These are phyloP conservation scores for Beauveria brongniartii DNA, from an alignment of 2,329 filamentous ascomycete species.

Conservation along the genomic window DNA sequence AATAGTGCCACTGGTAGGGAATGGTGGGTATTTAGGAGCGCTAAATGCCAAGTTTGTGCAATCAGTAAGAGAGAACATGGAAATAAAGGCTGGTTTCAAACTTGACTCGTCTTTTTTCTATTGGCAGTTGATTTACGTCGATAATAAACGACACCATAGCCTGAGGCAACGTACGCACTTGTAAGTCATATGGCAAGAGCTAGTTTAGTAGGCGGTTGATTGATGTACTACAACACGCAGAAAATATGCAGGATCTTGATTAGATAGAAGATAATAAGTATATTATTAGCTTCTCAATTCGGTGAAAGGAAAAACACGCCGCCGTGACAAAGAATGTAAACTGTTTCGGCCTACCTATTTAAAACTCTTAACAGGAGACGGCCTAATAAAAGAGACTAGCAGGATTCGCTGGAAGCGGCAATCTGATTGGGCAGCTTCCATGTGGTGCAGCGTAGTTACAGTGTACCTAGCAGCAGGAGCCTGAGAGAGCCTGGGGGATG, in stretches of 20 bases:
- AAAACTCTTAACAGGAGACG: constrained; percentile 3
- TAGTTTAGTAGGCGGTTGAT: not conserved
- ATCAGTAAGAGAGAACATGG: no score
- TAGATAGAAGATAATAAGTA: not conserved
- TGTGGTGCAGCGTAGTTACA: not conserved
- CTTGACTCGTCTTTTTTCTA: not conserved
- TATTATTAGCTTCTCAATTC: no score
- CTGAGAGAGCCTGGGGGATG: not conserved
- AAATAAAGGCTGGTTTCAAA: no score
- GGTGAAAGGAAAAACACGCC: not conserved
- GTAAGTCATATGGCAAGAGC: not conserved
- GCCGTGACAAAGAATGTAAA: not conserved
- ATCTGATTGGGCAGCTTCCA: not conserved
- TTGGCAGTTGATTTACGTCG: not conserved
- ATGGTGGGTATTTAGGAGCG: not conserved
- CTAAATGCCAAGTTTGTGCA: no score
- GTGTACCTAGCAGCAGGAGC: not conserved
- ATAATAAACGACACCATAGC: not conserved
- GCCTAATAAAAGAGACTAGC: not conserved
- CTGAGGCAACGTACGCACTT: not conserved
- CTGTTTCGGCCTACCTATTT: not conserved
- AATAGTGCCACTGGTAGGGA: not conserved
- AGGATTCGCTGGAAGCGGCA: constrained; percentile 1
- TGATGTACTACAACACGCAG: not conserved
- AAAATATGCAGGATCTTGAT: not conserved